phyloP scores from a whole-genome alignment of 2,329 filamentous ascomycete species.

The Pyrenophora tritici-repentis region DNA sequence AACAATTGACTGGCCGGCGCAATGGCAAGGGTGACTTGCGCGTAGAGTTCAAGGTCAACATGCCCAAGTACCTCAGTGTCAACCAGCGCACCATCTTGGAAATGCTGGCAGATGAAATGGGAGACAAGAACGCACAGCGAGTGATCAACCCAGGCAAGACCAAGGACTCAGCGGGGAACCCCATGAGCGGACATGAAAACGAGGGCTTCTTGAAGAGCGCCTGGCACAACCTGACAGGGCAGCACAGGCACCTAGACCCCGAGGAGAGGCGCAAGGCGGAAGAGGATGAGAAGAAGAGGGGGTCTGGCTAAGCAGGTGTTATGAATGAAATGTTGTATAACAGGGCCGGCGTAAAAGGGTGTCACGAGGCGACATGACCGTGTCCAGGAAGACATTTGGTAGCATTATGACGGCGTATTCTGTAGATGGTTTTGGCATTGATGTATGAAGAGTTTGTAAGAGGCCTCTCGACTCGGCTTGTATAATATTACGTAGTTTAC shows the following conservation, averaged over 20 bases:
- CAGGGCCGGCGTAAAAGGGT: constrained; percentile 14
- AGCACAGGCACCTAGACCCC: constrained; percentile 51
- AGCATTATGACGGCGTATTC: constrained; percentile 39
- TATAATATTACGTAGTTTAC: constrained; percentile 20
- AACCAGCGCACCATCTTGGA: constrained; percentile 94
- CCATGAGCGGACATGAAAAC: constrained; percentile 63
- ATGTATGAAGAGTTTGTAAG: constrained; percentile 28
- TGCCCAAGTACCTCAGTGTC: constrained; percentile 90
- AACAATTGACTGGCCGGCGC: constrained; percentile 66
- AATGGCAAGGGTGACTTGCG: constrained; percentile 78
- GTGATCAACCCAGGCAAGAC: constrained; percentile 79
- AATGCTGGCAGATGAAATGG: constrained; percentile 96
- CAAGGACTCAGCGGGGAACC: constrained; percentile 25
- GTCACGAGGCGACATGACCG: constrained; percentile 5
- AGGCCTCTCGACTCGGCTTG: constrained; percentile 45
- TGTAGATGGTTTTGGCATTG: constrained; percentile 10
- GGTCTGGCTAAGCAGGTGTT: constrained; percentile 36
- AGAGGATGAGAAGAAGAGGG: constrained; percentile 40
- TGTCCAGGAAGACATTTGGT: constrained; percentile 22
- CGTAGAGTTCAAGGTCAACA: constrained; percentile 91
- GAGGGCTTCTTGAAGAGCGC: constrained; percentile 92
- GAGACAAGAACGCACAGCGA: constrained; percentile 86
- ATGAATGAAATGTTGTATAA: constrained; percentile 12
- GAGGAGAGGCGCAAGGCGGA: constrained; percentile 42
- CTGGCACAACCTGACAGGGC: constrained; percentile 90